phyloP scores from a whole-genome alignment of 2,329 filamentous ascomycete genomes.

The Microcyclosporella mali region DNA sequence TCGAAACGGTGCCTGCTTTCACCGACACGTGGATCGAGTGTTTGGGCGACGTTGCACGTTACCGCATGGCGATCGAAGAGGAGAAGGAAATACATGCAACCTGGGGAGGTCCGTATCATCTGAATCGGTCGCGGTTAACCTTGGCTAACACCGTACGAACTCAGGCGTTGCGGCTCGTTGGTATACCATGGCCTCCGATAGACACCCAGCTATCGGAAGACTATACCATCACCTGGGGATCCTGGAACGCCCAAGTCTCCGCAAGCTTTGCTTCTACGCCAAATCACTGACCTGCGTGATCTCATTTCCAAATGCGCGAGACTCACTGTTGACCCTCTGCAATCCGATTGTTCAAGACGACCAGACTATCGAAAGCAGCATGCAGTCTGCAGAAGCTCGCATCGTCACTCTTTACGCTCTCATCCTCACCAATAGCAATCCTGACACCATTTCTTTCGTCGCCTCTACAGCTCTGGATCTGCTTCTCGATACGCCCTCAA shows the following conservation, averaged over 20 bases:
- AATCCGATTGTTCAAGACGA: constrained; percentile 41
- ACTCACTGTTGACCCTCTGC: constrained; percentile 65
- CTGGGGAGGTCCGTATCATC: constrained; percentile 55
- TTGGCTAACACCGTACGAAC: neutral
- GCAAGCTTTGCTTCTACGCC: constrained; percentile 66
- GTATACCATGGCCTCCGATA: constrained; percentile 78
- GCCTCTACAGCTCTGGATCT: constrained; percentile 46
- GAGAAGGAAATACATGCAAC: constrained; percentile 61
- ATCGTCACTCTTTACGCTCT: constrained; percentile 61
- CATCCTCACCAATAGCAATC: constrained; percentile 51
- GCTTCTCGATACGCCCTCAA: constrained; percentile 53
- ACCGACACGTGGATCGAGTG: constrained; percentile 92
- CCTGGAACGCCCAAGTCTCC: constrained; percentile 62
- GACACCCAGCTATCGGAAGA: constrained; percentile 66
- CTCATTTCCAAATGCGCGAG: constrained; percentile 61
- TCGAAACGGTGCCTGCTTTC: constrained; percentile 78
- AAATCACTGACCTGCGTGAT: constrained; percentile 64
- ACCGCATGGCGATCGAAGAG: constrained; percentile 88
- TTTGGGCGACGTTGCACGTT: constrained; percentile 76
- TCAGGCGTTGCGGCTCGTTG: constrained; percentile 64
- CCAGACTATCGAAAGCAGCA: constrained; percentile 29
- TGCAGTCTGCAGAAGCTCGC: constrained; percentile 47
- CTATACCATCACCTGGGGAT: constrained; percentile 87
- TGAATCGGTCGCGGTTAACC: neutral
- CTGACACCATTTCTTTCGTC: constrained; percentile 43